These are phyloP conservation scores for Candida maris DNA, from an alignment of 805 yeast genomes.

Conservation along the genomic window DNA sequence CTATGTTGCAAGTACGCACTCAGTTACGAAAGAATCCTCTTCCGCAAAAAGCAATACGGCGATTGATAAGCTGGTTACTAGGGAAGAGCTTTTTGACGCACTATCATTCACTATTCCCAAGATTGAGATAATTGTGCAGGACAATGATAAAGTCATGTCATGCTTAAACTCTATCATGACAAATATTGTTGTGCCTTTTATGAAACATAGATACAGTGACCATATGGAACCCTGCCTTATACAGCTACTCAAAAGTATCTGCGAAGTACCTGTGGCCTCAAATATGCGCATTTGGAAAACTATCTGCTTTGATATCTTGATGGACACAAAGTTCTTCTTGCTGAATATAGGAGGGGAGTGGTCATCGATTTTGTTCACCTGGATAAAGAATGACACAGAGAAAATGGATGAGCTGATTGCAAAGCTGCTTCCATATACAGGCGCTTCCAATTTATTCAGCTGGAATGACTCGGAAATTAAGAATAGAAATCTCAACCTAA, in stretches of 20 bases:
- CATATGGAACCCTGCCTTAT: conserved; percentile 41
- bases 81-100: conserved; percentile 44
- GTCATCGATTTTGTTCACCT: conserved; percentile 52
- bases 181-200: conserved; percentile 50
- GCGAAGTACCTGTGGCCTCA: conserved; percentile 32
- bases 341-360: conserved; percentile 40
- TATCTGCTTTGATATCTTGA: conserved; percentile 58
- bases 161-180: conserved; percentile 50
- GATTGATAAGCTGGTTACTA: conserved; percentile 23
- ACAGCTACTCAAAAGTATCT: conserved; percentile 38
- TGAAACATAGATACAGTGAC: conserved; percentile 41
- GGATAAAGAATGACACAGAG: conserved; percentile 66
- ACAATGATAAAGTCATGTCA: conserved; percentile 55
- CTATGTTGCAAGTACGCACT: background rate
- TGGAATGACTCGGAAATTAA: conserved; percentile 35
- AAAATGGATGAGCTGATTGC: conserved; percentile 50
- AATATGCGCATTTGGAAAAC: conserved; percentile 59
- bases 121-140: conserved; percentile 44
- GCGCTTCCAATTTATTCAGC: conserved; percentile 46
- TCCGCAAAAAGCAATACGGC: conserved; percentile 10
- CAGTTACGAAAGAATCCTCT: conserved; percentile 6
- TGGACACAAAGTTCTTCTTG: conserved; percentile 56
- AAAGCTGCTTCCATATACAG: conserved; percentile 46
- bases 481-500: conserved; percentile 39
- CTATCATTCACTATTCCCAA: conserved; percentile 39